phyloP scores from a whole-genome alignment of 2,329 filamentous ascomycete species.

The Fusarium xyrophilum region DNA sequence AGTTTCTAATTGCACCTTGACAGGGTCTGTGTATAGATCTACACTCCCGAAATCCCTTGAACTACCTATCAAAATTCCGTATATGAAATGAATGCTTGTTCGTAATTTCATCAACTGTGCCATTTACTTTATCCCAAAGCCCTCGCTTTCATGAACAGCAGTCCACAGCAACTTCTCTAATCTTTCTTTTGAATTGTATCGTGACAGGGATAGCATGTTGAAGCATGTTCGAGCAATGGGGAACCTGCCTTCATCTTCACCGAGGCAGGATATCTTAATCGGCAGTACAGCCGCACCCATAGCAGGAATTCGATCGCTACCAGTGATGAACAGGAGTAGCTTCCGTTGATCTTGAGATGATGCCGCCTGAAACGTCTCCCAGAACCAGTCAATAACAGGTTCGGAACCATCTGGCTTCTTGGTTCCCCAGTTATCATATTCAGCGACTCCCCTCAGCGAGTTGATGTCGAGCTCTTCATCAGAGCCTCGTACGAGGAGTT shows the following conservation, averaged over 20 bases:
- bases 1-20: conserved; percentile 1
- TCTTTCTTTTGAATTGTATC: conserved; percentile 70
- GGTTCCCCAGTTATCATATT: conserved; percentile 80
- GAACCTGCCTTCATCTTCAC: conserved; percentile 75
- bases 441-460: conserved; percentile 76
- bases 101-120: conserved; percentile 30
- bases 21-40: conserved; percentile 11
- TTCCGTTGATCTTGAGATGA: conserved; percentile 74
- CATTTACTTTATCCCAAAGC: conserved; percentile 82
- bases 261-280: conserved; percentile 78
- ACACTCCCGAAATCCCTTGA: conserved; percentile 2
- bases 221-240: conserved; percentile 92
- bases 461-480: conserved; percentile 82
- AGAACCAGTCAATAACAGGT: conserved; percentile 83
- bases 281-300: conserved; percentile 82
- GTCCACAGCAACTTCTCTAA: conserved; percentile 79
- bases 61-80: conserved; percentile 30
- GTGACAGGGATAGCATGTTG: conserved; percentile 80
- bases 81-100: conserved; percentile 20
- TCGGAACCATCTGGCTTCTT: conserved; percentile 64
- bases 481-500: conserved; percentile 83
- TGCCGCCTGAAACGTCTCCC: conserved; percentile 77
- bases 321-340: conserved; percentile 85
- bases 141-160: conserved; percentile 88
- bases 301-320: conserved; percentile 88